Evolutionary conservation across 2,329 filamentous ascomycete species (phyloP), one percentile per base, ranked within the genome.

Genomic region (Calonectria ilicicola): DNA sequence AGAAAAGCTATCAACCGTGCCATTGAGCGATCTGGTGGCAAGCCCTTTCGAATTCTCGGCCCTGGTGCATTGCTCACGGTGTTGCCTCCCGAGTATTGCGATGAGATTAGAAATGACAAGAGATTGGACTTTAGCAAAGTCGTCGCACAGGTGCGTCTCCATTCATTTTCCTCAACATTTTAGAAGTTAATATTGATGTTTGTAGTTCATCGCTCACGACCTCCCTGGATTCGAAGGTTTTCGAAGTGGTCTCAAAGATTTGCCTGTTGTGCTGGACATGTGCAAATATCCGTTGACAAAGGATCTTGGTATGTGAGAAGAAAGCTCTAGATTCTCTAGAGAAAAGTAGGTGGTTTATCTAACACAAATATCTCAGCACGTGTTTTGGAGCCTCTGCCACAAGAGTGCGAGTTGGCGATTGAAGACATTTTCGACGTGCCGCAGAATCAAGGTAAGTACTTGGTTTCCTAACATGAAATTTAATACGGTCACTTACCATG

Each of bases 51-150:
- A 14, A 60, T 60, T 21, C 12, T 60, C 2, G 53, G 53, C 7
- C 53, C 53, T 26, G 53, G 53, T 9, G 19, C 53, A 6, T 23
- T 60, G 7, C 53, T 60, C 6, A 60, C 53, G 2, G 53, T 60
- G 7, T 23, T 60, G 21, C 53, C 53, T 19, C 53, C 53, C 14
- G 53, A 60, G n/a, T 60, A 60, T 21, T 35, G n/a, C 8, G 53
- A 60, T 27, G 53, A 60, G 53, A 60, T 60, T 15, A 60, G 53
- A 60, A 60, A 60, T 38, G 53, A 60, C 53, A 60, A 60, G 35
- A 60, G 53, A 17, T 17, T 60, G 53, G 53, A 60, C 15, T 60
- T 60, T 40, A 40, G 53, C 32, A 60, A 60, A 23, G 53, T 60
- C 5, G 53, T 60, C 14, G 53, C 53, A 26, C 53, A 60, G 53